Base-by-base conservation (phyloP, 228 moss, liverwort and hornwort genomes). In the Sphagnum magellanicum region DNA sequence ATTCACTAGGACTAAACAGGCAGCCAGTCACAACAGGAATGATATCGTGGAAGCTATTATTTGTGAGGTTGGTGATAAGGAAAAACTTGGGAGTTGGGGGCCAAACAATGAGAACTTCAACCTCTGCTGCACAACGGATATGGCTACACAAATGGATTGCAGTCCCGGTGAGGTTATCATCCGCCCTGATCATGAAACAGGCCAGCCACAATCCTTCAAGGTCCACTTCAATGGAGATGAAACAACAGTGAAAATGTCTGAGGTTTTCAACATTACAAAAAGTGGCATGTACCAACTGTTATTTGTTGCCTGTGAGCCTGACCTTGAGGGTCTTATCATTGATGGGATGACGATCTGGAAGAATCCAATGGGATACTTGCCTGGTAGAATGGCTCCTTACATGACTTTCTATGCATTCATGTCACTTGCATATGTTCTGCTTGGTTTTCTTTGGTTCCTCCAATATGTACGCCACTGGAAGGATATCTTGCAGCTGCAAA, bases 401-500 rank as follows among this genome's bases (percentile, higher is more conserved):
- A 82, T 92, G 75, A 79, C 85, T 4, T 95, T 95, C 79, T 95
- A 89, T 66, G 89, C 85, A 11, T 84, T 88, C 57, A 90, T 95
- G 80, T 92, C 92, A 51, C 85, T 95, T 55, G 87, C 90, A 17
- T 95, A 95, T 70, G 81, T 90, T 57, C 73, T 79, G 10, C 67
- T 95, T 67, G 95, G 95, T 71, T 79, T 92, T 10, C 79, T 90
- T 63, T 95, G 95, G 95, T 90, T 95, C 64, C 63, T 89, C 61
- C 95, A 95, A 71, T 91, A 92, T 70, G 66, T 90, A 51, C 91
- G 95, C 60, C 79, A 90, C 71, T 95, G 95, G 95, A 95, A 81
- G 78, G 95, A 95, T 70, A 95, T 95, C 15, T 71, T 92, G 71
- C 95, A 92, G 74, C 91, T 95, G 59, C 92, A 95, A 69, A 95